A percentile compares a stretch with the other conserved stretches of the same genome.
Evolutionary conservation across 495 filamentous ascomycete genomes (phyloP).

Genomic region (Pyrenopolyporus hunteri): DNA sequence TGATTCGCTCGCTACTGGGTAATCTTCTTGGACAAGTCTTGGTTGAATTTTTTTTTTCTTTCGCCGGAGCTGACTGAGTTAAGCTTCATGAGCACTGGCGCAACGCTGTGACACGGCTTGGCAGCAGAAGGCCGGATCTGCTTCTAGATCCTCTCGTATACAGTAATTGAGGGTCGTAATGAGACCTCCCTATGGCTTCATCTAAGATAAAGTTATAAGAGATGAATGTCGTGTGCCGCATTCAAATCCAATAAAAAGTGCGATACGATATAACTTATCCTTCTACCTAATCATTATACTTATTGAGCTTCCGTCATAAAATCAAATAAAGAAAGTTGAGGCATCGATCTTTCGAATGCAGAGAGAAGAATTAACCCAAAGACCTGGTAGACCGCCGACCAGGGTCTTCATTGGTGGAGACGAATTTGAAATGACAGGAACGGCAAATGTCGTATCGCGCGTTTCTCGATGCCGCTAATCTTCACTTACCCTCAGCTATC

Average conservation of each 20-base stretch:
- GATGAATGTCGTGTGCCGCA: no score
- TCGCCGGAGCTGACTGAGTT: not conserved
- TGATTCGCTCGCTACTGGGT: conserved; percentile 30
- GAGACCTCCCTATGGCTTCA: not conserved
- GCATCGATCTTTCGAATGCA: no score
- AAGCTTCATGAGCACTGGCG: conserved; percentile 31
- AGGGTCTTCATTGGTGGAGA: conserved; percentile 20
- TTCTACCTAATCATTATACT: no score
- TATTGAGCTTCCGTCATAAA: no score
- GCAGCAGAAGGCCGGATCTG: conserved; percentile 21
- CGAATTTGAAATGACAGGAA: conserved; percentile 35
- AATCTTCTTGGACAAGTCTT: no score
- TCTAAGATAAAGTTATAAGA: no score
- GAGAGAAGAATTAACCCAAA: conserved; percentile 9
- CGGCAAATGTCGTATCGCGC: conserved; percentile 31
- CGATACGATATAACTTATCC: no score
- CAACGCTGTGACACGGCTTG: conserved; percentile 32
- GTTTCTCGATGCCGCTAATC: conserved; percentile 26
- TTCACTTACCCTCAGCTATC: conserved; percentile 4
- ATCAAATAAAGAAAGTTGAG: no score
- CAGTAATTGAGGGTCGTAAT: conserved; percentile 1
- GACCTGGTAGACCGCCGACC: conserved; percentile 22
- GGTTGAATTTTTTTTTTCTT: no score
- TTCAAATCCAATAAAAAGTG: no score
- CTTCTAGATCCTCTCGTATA: conserved; percentile 18